These are phyloP conservation scores for Phaeosphaeria sp. DNA, from an alignment of 2,329 filamentous ascomycete species.

Conservation along the genomic window DNA sequence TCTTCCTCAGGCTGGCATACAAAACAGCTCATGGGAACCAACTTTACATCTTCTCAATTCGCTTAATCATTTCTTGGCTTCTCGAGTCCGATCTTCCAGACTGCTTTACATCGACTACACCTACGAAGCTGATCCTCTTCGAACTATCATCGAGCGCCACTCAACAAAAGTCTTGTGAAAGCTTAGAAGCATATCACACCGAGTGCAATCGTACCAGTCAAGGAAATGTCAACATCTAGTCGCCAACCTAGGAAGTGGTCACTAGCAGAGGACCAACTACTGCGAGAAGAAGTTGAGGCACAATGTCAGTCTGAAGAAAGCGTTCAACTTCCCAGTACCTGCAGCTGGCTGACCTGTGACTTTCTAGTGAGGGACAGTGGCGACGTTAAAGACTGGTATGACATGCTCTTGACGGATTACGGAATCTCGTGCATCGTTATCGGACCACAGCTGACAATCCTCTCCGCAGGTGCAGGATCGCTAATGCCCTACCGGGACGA, in stretches of 20 bases:
- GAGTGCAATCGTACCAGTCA: background rate
- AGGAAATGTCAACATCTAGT: constrained; percentile 19
- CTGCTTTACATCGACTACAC: background rate
- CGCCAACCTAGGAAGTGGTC: constrained; percentile 40
- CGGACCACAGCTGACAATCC: constrained; percentile 5
- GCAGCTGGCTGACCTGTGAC: background rate
- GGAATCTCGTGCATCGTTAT: background rate
- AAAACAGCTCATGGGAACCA: background rate
- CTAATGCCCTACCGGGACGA: constrained; percentile 46
- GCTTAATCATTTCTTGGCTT: background rate
- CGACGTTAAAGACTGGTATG: constrained; percentile 39
- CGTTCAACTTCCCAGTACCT: background rate
- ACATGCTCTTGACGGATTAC: background rate
- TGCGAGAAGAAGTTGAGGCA: constrained; percentile 35
- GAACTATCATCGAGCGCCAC: background rate
- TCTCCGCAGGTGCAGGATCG: constrained; percentile 44
- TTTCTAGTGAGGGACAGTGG: constrained; percentile 21
- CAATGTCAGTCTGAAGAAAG: constrained; percentile 24
- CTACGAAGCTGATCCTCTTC: background rate
- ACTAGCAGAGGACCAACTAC: constrained; percentile 30
- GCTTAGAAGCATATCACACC: background rate
- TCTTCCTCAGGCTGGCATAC: background rate
- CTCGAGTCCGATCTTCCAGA: background rate
- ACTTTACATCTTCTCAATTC: background rate
- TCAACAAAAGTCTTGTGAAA: background rate